Base-by-base conservation (phyloP, 176 grass and related monocot species). In the Oryza coarctata region DNA sequence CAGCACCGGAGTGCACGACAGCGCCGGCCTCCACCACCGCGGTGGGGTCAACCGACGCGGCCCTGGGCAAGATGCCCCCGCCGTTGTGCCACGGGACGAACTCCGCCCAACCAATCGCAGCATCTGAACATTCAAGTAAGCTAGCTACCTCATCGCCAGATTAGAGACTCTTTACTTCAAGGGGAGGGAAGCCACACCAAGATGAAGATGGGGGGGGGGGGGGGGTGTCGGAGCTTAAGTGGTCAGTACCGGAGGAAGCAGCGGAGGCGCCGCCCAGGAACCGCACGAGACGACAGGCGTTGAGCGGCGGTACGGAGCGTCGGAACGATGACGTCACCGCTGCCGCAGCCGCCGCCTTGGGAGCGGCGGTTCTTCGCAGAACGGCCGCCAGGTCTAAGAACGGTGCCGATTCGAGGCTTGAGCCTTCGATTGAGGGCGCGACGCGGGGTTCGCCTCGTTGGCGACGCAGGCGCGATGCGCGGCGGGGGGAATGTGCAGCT, bases 21-120 rank as follows among this genome's bases (percentile, higher is more conserved):
- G 89, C 89, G 45, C 92, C 89, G 2, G 73, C 50, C 76, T 91
- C 89, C 28, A 94, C 57, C 22, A 86, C 70, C 0, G 68, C 73
- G 1, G 80, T 76, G n/a, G 89, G 73, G 62, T 91, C 80, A 30
- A 94, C 79, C 14, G 65, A 38, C 33, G 76, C 83, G 2, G 76
- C 75, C 39, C 18, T 72, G 66, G 91, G 92, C 65, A 91, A 72
- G 20, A 91, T 28, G 31, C 92, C 92, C 0, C 92, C 86, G 0
- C 92, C 92, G 15, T 94, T 94, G 5, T 82, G 84, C 89, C 92
- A 94, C 11, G 65, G 45, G 2, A 75, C 2, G 49, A 91, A 94
- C 52, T 85, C 86, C 22, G 40, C 58, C 4, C 67, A 65, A 43
- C 14, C 26, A 2, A 49, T 28, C 33, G n/a, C 68, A 3, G 70